Conservation (phyloP, 2,329 filamentous ascomycete genomes). For the Macrophomina tecta region DNA sequence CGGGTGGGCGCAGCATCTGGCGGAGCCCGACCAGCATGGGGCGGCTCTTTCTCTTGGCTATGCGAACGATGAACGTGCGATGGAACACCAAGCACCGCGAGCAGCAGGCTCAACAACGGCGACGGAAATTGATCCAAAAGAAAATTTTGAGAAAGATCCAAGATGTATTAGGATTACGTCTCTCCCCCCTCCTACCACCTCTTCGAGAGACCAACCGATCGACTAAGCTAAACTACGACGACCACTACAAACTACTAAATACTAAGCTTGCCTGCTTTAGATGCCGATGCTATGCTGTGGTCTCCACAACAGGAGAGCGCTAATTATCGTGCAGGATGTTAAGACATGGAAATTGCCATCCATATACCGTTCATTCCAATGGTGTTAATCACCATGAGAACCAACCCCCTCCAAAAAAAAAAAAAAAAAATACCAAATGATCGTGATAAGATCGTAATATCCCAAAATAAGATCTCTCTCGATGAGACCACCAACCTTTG, state of each 20-base stretch:
- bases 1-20: no score
- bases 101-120: neutral
- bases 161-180: constrained; percentile 16
- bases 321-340: neutral
- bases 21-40: no score
- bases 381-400: no score
- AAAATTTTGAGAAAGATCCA: no score
- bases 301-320: neutral
- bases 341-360: neutral
- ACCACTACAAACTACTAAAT: neutral
- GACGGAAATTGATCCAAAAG: neutral
- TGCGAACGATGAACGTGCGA: neutral
- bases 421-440: neutral
- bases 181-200: neutral
- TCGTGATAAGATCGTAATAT: constrained; percentile 17
- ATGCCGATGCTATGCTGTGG: constrained; percentile 14
- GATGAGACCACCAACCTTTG: no score
- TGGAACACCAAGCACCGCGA: neutral
- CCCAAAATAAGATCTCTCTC: neutral
- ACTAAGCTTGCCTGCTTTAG: neutral
- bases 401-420: neutral
- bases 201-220: neutral
- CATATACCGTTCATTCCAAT: no score
- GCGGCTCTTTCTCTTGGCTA: neutral
- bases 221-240: neutral